Conservation (phyloP, 768 basidiomycete species). For the Termitomyces sp. region DNA sequence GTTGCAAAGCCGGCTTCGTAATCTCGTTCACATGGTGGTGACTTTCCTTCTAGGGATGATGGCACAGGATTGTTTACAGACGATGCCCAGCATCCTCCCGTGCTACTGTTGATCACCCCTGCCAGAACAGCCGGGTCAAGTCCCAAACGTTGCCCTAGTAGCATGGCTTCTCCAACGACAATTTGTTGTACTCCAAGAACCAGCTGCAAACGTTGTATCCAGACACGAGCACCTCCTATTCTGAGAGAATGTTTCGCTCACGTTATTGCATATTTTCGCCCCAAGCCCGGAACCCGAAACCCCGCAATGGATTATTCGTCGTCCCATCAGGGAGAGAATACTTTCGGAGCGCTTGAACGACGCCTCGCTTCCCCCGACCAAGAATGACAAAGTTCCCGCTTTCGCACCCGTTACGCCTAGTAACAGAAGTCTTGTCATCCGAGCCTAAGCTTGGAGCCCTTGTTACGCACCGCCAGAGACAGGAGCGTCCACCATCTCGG, state of each 20-base stretch:
- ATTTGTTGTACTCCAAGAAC: constrained; percentile 77
- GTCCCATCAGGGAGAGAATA: constrained; percentile 70
- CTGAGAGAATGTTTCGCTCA: constrained; percentile 24
- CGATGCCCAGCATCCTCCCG: constrained; percentile 79
- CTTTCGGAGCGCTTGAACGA: constrained; percentile 56
- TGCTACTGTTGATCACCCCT: constrained; percentile 80
- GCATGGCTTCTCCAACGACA: constrained; percentile 86
- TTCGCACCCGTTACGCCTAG: constrained; percentile 82
- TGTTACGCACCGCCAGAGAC: constrained; percentile 77
- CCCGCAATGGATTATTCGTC: constrained; percentile 79
- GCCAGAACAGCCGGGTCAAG: constrained; percentile 73
- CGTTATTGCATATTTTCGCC: constrained; percentile 91
- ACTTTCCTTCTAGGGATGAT: constrained; percentile 59
- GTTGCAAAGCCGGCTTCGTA: constrained; percentile 88
- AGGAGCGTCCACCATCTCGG: constrained; percentile 86
- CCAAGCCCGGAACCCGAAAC: constrained; percentile 75
- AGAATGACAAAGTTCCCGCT: constrained; percentile 85
- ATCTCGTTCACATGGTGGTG: constrained; percentile 76
- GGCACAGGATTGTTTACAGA: constrained; percentile 88
- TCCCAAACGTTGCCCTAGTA: constrained; percentile 79
- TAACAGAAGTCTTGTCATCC: background rate
- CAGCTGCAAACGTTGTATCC: constrained; percentile 32
- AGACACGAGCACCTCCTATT: background rate
- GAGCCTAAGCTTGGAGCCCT: background rate
- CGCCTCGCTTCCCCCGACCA: constrained; percentile 72